phyloP scores from a whole-genome alignment of 2,329 filamentous ascomycete genomes.

The Nothomitra cinnamomea region DNA sequence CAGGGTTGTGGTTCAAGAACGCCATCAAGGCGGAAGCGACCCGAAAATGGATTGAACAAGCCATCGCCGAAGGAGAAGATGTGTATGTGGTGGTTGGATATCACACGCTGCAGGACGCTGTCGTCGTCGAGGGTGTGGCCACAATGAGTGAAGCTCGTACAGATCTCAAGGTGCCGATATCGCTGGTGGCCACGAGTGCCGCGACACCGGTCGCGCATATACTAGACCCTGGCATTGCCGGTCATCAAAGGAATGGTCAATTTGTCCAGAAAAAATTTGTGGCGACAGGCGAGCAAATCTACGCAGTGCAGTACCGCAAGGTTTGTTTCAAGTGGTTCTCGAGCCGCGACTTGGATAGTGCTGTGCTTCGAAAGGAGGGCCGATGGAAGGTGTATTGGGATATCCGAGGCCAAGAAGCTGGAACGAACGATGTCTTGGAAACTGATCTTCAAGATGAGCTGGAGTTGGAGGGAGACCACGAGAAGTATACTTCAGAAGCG shows the following conservation, averaged over 20 bases:
- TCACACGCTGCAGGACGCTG: not conserved
- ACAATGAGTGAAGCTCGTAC: not conserved
- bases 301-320: constrained; percentile 1
- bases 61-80: constrained; percentile 1
- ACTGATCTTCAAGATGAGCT: not conserved
- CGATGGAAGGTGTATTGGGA: not conserved
- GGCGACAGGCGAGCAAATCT: not conserved
- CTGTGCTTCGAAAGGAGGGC: not conserved
- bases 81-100: not conserved
- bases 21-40: not conserved
- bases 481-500: not conserved
- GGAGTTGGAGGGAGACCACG: not conserved
- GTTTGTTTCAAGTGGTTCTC: not conserved
- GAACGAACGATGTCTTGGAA: not conserved
- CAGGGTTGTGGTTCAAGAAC: not conserved
- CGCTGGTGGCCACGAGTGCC: not conserved
- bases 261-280: not conserved
- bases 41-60: not conserved
- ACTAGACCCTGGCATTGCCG: not conserved
- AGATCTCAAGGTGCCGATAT: not conserved
- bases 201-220: not conserved
- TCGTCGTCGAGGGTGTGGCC: not conserved
- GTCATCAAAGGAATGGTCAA: not conserved
- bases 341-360: not conserved
- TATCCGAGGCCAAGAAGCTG: not conserved